Conservation (phyloP, 2,329 filamentous ascomycete genomes). For the Aspergillus sp. region DNA sequence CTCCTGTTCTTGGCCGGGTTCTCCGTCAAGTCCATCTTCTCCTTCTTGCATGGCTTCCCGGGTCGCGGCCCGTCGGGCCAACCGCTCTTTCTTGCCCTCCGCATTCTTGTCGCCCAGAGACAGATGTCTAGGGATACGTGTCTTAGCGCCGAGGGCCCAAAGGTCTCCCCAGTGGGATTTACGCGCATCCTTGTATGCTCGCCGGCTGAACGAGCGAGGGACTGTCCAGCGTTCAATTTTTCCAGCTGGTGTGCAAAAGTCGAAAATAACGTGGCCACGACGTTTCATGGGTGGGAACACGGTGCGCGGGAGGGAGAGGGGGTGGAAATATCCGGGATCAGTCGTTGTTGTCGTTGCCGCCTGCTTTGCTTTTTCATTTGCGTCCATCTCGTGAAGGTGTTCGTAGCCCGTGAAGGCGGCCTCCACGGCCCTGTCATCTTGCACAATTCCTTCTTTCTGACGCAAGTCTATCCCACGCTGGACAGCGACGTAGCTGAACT, state of each 20-base stretch:
- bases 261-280: constrained; percentile 76
- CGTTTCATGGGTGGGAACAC: constrained; percentile 79
- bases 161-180: constrained; percentile 89
- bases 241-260: constrained; percentile 80
- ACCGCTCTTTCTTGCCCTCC: constrained; percentile 32
- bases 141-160: constrained; percentile 93
- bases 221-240: constrained; percentile 91
- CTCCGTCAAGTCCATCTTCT: constrained; percentile 13
- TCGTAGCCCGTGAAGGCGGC: constrained; percentile 68
- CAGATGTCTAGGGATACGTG: constrained; percentile 55
- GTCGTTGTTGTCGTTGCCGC: background rate
- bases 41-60: constrained; percentile 16
- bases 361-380: constrained; percentile 1
- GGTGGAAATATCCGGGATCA: constrained; percentile 31
- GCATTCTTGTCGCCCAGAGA: constrained; percentile 48
- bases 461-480: constrained; percentile 64
- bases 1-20: too few relatives aligned
- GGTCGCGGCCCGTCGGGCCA: constrained; percentile 29
- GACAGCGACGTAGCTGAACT: constrained; percentile 83
- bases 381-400: constrained; percentile 27
- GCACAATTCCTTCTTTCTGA: constrained; percentile 30
- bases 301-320: constrained; percentile 67
- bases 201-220: constrained; percentile 67
- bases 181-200: constrained; percentile 84
- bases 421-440: constrained; percentile 52